Percentiles rank a stretch among this genome's conserved stretches.
These are phyloP conservation scores for Penicillium flavigenum DNA, from an alignment of 495 filamentous ascomycete species.

Conservation along the genomic window DNA sequence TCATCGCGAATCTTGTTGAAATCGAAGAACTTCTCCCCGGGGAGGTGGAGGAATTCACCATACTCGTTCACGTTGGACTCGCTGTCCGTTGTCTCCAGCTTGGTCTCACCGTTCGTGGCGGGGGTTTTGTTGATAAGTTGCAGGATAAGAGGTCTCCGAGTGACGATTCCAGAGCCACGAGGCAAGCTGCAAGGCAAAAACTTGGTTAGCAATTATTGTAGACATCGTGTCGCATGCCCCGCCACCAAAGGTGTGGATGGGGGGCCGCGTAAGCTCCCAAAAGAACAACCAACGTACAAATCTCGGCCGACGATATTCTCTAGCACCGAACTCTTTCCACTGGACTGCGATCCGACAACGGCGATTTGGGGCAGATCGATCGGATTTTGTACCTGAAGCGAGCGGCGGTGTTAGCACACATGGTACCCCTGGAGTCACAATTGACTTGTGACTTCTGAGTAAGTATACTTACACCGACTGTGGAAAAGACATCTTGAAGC, in stretches of 20 bases:
- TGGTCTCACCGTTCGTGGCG: conserved; percentile 69
- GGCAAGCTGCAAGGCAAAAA: conserved; percentile 65
- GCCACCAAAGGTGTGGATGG: conserved; percentile 13
- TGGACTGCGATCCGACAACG: conserved; percentile 97
- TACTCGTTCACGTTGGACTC: conserved; percentile 93
- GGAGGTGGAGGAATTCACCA: conserved; percentile 98
- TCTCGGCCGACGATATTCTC: conserved; percentile 99
- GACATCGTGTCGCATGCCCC: conserved; percentile 17
- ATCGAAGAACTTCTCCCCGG: conserved; percentile 96
- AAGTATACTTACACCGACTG: conserved; percentile 78
- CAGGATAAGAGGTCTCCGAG: conserved; percentile 90
- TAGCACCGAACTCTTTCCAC: conserved; percentile 98
- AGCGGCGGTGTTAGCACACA: conserved; percentile 34
- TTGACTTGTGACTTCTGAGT: not conserved
- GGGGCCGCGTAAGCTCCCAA: conserved; percentile 9
- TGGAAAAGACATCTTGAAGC: conserved; percentile 98
- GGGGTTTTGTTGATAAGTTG: conserved; percentile 91
- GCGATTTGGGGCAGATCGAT: conserved; percentile 99
- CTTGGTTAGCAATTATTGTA: conserved; percentile 33
- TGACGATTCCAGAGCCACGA: conserved; percentile 97
- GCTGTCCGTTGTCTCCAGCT: conserved; percentile 68
- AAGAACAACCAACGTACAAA: conserved; percentile 64
- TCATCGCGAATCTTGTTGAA: conserved; percentile 99
- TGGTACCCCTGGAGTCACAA: conserved; percentile 12
- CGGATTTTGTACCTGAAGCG: conserved; percentile 80